These are phyloP conservation scores for Lyophyllum atratum DNA, from an alignment of 768 basidiomycete species.

Conservation along the genomic window DNA sequence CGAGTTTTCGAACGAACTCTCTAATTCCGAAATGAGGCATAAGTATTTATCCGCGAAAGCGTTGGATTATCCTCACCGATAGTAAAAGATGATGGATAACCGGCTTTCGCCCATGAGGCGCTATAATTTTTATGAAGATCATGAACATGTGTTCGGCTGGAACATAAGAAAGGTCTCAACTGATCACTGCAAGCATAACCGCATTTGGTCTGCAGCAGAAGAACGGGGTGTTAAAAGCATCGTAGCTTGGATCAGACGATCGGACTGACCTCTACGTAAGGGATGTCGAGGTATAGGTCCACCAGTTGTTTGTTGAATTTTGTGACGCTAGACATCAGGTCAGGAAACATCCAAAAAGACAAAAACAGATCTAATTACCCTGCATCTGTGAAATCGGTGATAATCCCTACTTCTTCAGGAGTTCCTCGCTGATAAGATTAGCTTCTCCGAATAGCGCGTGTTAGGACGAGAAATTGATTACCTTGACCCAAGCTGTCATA, in stretches of 20 bases:
- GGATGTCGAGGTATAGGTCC: constrained; percentile 79
- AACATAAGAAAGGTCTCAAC: constrained; percentile 43
- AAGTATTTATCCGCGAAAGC: constrained; percentile 15
- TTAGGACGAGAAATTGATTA: constrained; percentile 34
- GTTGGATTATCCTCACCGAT: constrained; percentile 55
- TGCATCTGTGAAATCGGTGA: constrained; percentile 80
- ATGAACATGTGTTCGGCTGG: constrained; percentile 30
- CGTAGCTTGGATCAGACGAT: constrained; percentile 1
- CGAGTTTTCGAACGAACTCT: constrained; percentile 74
- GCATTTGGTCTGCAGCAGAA: constrained; percentile 67
- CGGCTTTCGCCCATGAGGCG: constrained; percentile 85
- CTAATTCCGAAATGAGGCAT: constrained; percentile 29
- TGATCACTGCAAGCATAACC: constrained; percentile 96
- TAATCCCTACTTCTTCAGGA: constrained; percentile 78
- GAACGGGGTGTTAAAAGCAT: constrained; percentile 14
- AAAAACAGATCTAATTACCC: constrained; percentile 35
- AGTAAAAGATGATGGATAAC: constrained; percentile 83
- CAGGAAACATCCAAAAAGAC: neutral
- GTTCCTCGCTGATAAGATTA: constrained; percentile 53
- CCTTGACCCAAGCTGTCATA: constrained; percentile 96
- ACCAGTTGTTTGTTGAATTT: constrained; percentile 79
- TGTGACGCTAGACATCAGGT: constrained; percentile 58
- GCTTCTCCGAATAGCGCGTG: constrained; percentile 10
- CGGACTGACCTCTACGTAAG: constrained; percentile 59
- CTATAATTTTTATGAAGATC: constrained; percentile 28